Percentiles rank a stretch among this genome's conserved stretches.
Conservation (phyloP, 257 asterid species). For the Catharanthus roseus region DNA sequence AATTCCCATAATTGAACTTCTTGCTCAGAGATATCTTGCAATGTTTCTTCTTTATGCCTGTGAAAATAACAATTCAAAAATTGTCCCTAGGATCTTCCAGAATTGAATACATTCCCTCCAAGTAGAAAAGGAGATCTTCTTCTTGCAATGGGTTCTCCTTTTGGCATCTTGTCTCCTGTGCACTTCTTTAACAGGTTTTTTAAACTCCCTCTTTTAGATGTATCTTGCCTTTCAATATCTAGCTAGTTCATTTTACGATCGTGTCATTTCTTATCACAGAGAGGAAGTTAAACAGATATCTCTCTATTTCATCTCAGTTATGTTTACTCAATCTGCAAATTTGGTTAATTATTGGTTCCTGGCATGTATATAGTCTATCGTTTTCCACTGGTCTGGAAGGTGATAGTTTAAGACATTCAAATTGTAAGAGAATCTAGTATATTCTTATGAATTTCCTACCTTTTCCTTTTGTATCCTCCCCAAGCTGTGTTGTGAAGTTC, state of each 20-base stretch:
- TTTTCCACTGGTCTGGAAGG: not conserved
- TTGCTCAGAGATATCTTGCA: not conserved
- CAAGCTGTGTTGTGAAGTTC: not conserved
- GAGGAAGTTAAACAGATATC: not conserved
- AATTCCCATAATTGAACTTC: not conserved
- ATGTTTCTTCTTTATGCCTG: not conserved
- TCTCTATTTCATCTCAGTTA: not conserved
- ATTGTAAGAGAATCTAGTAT: not conserved
- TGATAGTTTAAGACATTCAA: not conserved
- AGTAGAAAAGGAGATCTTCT: slow-evolving; percentile 70
- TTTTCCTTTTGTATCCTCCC: slow-evolving; percentile 11
- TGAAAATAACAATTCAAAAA: slow-evolving; percentile 4
- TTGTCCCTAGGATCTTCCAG: slow-evolving; percentile 44
- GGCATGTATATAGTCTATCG: not conserved
- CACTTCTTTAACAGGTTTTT: slow-evolving; percentile 89
- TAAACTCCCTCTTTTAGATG: slow-evolving; percentile 8
- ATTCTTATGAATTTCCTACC: not conserved
- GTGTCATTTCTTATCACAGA: slow-evolving; percentile 3
- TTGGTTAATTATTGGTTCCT: not conserved
- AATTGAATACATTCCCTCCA: slow-evolving; percentile 47
- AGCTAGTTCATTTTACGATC: slow-evolving; percentile 10
- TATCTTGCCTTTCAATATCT: slow-evolving; percentile 13
- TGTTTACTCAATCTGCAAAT: not conserved
- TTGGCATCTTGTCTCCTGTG: slow-evolving; percentile 92
- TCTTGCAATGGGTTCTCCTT: slow-evolving; percentile 98